Conservation (phyloP, 192 early-diverging fungal genomes). For the Entomortierella beljakovae region DNA sequence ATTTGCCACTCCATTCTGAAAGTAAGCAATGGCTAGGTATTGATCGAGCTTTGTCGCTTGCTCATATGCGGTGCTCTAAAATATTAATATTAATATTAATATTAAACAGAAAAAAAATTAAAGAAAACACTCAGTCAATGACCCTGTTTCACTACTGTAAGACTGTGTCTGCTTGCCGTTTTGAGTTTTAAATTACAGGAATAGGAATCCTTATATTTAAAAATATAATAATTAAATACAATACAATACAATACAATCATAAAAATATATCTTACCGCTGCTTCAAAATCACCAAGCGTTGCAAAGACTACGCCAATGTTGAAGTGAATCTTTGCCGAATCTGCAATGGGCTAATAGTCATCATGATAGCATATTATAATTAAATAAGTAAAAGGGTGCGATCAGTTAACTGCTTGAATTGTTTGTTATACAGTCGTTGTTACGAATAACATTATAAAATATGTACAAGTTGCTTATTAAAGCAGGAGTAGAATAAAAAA, state of each 20-base stretch:
- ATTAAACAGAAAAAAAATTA: constrained; percentile 19
- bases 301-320: constrained; percentile 91
- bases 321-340: constrained; percentile 95
- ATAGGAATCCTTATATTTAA: no score
- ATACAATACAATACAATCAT: no score
- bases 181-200: no score
- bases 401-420: not conserved
- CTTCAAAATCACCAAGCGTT: constrained; percentile 76
- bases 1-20: constrained; percentile 88
- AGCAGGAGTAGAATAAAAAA: no score
- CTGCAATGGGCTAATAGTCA: constrained; percentile 78
- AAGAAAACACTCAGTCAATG: not conserved
- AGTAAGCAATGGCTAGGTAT: constrained; percentile 93
- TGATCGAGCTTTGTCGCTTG: constrained; percentile 83
- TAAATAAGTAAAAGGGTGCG: not conserved
- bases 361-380: not conserved
- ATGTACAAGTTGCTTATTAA: no score
- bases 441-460: no score
- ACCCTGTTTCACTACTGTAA: no score
- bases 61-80: constrained; percentile 79
- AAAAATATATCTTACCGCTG: constrained; percentile 93
- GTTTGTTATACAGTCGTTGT: no score
- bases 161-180: no score
- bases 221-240: no score
- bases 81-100: not conserved